Evolutionary conservation across 2,329 filamentous ascomycete species (phyloP).

Genomic region (Colletotrichum incanum): DNA sequence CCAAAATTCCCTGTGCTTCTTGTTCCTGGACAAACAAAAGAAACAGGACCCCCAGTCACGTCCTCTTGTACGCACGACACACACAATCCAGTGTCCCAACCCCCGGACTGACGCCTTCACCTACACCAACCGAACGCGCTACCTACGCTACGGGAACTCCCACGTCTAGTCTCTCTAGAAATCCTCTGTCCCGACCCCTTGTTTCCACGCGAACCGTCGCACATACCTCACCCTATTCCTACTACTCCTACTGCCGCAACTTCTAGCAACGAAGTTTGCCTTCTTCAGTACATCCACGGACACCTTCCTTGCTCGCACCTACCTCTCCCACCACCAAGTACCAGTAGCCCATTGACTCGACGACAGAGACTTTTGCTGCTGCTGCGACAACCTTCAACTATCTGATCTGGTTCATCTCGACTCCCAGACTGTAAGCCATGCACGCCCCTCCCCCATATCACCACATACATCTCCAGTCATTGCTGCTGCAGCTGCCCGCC

Average conservation of each 20-base stretch:
- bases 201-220: slow-evolving; percentile 35
- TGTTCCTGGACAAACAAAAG: slow-evolving; percentile 24
- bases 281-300: neutral
- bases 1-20: slow-evolving; percentile 37
- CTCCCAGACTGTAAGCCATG: slow-evolving; percentile 30
- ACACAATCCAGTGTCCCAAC: slow-evolving; percentile 12
- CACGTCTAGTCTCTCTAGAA: slow-evolving; percentile 3
- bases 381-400: slow-evolving; percentile 31
- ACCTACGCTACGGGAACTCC: slow-evolving; percentile 29
- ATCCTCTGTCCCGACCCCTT: slow-evolving; percentile 18
- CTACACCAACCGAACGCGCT: slow-evolving; percentile 10
- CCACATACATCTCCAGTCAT: slow-evolving; percentile 11
- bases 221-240: slow-evolving; percentile 29
- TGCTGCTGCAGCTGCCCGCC: slow-evolving; percentile 19
- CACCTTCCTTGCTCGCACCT: slow-evolving; percentile 1
- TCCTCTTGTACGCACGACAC: neutral
- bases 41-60: slow-evolving; percentile 20
- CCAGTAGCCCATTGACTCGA: slow-evolving; percentile 4
- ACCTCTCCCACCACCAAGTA: slow-evolving; percentile 6
- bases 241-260: slow-evolving; percentile 11
- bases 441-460: slow-evolving; percentile 12
- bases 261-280: neutral
- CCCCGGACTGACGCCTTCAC: slow-evolving; percentile 21
- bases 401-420: slow-evolving; percentile 15
- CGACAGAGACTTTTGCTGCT: slow-evolving; percentile 14